Evolutionary conservation across 495 filamentous ascomycete genomes (phyloP).

Genomic region (Penicillium pulvis): DNA sequence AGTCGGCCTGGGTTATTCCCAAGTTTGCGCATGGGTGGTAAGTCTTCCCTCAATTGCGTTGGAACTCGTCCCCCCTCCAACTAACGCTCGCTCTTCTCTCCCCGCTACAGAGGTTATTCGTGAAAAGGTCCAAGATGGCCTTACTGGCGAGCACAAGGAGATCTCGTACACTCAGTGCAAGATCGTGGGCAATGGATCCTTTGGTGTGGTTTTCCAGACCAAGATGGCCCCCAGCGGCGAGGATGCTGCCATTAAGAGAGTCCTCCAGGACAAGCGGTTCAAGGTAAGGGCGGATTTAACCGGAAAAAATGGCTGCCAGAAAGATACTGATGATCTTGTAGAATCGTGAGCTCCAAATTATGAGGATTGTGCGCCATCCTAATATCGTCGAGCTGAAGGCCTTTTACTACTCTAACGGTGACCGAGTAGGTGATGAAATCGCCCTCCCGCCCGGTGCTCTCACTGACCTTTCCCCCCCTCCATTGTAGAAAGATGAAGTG

Average conservation of each 20-base stretch:
- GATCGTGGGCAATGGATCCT: constrained; percentile 99
- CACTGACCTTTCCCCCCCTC: constrained; percentile 20
- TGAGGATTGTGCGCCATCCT: constrained; percentile 97
- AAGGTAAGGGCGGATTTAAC: constrained; percentile 62
- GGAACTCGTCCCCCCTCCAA: constrained; percentile 10
- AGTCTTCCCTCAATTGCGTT: constrained; percentile 31
- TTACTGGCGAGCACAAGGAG: constrained; percentile 93
- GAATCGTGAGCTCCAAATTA: constrained; percentile 99
- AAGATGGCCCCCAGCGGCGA: constrained; percentile 96
- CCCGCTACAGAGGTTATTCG: constrained; percentile 80
- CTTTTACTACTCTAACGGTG: constrained; percentile 99
- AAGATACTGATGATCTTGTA: constrained; percentile 47
- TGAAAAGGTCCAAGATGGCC: constrained; percentile 97
- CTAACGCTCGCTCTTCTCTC: constrained; percentile 9
- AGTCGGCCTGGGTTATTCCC: constrained; percentile 75
- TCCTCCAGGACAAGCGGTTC: constrained; percentile 98
- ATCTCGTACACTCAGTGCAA: constrained; percentile 99
- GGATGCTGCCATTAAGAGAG: constrained; percentile 97
- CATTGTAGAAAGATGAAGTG: constrained; percentile 89
- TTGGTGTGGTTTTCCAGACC: constrained; percentile 98
- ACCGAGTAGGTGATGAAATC: constrained; percentile 68
- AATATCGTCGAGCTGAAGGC: constrained; percentile 99
- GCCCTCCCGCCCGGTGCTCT: constrained; percentile 3
- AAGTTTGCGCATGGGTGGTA: constrained; percentile 82
- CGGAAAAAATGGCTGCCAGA: background rate